A percentile compares a stretch with the other conserved stretches of the same genome.
phyloP scores from a whole-genome alignment of 805 yeast genomes.

The Monosporozyma solicola region DNA sequence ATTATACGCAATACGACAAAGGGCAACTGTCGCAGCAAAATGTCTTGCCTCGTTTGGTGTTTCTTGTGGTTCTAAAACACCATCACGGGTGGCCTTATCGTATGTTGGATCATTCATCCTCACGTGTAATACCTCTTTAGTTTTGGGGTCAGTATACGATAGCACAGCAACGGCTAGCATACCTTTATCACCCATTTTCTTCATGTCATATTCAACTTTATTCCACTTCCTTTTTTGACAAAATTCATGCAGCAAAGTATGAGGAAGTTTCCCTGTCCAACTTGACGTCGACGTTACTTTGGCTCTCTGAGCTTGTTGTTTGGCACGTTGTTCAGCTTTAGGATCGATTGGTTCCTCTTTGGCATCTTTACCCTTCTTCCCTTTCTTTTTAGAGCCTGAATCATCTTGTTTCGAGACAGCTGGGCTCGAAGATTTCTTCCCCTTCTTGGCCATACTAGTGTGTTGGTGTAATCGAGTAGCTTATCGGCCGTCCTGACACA shows the following conservation, averaged over 20 bases:
- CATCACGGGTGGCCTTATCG: slow-evolving; percentile 35
- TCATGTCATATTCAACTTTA: slow-evolving; percentile 71
- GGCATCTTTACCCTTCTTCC: slow-evolving; percentile 14
- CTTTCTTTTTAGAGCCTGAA: slow-evolving; percentile 11
- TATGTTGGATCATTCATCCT: slow-evolving; percentile 41
- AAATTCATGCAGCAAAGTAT: slow-evolving; percentile 73
- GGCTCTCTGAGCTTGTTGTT: slow-evolving; percentile 32
- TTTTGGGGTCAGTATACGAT: slow-evolving; percentile 71
- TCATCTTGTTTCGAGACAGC: slow-evolving; percentile 3
- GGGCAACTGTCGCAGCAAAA: slow-evolving; percentile 78
- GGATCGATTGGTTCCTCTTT: slow-evolving; percentile 9
- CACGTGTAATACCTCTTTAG: slow-evolving; percentile 55
- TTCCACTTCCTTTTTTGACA: slow-evolving; percentile 89
- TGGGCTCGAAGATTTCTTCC: slow-evolving; percentile 3
- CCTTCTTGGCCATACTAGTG: slow-evolving; percentile 8
- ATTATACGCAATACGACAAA: slow-evolving; percentile 69
- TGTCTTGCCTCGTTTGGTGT: slow-evolving; percentile 88
- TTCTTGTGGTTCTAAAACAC: slow-evolving; percentile 52
- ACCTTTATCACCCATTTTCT: slow-evolving; percentile 41
- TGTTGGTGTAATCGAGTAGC: background rate
- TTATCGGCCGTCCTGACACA: background rate
- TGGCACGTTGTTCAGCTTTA: slow-evolving; percentile 12
- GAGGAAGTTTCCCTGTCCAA: slow-evolving; percentile 95
- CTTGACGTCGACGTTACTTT: slow-evolving; percentile 61
- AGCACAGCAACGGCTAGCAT: slow-evolving; percentile 56